phyloP scores from a whole-genome alignment of 768 basidiomycete genomes.

The Hygrophorus pudorinus region DNA sequence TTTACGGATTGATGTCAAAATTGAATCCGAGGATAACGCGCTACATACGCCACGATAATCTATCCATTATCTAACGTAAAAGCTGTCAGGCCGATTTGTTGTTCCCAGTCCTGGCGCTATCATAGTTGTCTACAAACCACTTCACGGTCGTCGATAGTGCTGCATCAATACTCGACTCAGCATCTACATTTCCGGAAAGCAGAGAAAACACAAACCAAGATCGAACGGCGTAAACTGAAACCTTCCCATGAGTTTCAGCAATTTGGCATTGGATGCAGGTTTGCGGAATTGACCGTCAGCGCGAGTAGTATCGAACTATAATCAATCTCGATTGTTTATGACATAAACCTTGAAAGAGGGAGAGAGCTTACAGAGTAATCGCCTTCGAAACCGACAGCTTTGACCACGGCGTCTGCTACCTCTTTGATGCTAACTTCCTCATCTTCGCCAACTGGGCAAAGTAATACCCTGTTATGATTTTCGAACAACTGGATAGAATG shows the following conservation, averaged over 20 bases:
- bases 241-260: constrained; percentile 62
- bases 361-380: constrained; percentile 50
- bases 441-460: constrained; percentile 70
- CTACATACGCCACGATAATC: no score
- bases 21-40: no score
- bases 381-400: constrained; percentile 69
- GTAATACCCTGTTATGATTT: not conserved
- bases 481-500: not conserved
- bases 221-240: constrained; percentile 93
- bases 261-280: constrained; percentile 88
- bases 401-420: constrained; percentile 86
- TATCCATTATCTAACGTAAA: no score
- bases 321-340: not conserved
- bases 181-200: not conserved
- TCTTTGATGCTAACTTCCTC: constrained; percentile 91
- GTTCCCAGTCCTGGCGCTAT: constrained; percentile 51
- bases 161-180: constrained; percentile 19
- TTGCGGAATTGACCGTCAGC: constrained; percentile 96
- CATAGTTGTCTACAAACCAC: constrained; percentile 84
- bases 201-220: constrained; percentile 36
- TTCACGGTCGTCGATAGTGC: constrained; percentile 71
- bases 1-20: no score
- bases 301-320: constrained; percentile 71
- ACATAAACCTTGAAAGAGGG: not conserved
- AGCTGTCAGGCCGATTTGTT: constrained; percentile 12